Evolutionary conservation across 2,329 filamentous ascomycete species (phyloP), one percentile per base, ranked within the genome.

Genomic region (Fonsecaea pedrosoi): DNA sequence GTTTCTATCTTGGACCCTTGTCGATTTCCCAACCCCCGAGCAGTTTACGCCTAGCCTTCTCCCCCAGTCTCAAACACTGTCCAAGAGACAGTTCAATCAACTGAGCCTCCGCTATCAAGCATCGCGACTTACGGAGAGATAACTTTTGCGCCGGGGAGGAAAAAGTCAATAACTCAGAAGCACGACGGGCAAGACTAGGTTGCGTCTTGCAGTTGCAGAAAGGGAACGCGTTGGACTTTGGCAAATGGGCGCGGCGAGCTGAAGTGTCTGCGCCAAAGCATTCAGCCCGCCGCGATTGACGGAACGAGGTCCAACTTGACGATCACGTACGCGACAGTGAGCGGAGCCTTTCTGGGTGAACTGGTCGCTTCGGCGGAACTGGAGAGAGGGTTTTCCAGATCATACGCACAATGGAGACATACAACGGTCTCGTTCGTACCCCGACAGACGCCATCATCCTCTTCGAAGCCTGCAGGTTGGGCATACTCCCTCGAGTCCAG

Each of bases 361-460:
- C 45, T 5, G 30, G 21, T 30, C 15, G 40, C 45, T 18, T 13
- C 45, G 45, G 21, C 45, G 18, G 25, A 50, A 50, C 25, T 50
- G 45, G 21, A 50, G 9, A 32, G 18, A 34, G 54, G 30, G 30
- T 12, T 55, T 34, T 37, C 4, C 54, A 18, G 15, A 55, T 21
- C 7, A n/a, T 21, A 9, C 54, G 21, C 64, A 67, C 64, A 54
- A 98, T 98, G 94, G 95, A 99, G 83, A 99, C 95, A 55, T 99
- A 98, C 77, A 87, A 94, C 82, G 95, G 95, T 69, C 91, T 92
- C 78, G 94, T 99, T 76, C 92, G 94, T 81, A 96, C 94, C n/a
- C 94, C 95, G 45, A 90, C 89, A 75, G 95, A 99, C 81, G 95
- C 95, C 73, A 97, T 99, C 82, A 94, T 97, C 77, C 85, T 99